These are phyloP conservation scores for Quercus ilex DNA, from an alignment of 306 rosid species.

Conservation along the genomic window DNA sequence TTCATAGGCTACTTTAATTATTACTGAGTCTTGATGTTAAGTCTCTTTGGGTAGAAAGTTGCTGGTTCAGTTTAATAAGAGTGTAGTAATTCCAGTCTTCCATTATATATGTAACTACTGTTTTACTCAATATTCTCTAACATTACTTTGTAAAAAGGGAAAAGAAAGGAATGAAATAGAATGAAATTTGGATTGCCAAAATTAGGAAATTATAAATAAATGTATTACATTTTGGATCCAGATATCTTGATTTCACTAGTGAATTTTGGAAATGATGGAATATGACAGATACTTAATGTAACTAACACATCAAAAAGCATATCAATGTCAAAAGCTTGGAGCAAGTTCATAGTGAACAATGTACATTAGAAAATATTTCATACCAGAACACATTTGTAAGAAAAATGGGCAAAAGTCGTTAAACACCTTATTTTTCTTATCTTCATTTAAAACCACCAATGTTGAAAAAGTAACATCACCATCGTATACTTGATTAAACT, in stretches of 20 bases:
- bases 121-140: background rate
- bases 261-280: background rate
- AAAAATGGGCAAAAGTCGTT: background rate
- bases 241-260: background rate
- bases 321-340: background rate
- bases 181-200: background rate
- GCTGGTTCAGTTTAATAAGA: no score
- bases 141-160: background rate
- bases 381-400: background rate
- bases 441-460: background rate
- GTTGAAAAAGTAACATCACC: conserved; percentile 14
- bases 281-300: background rate
- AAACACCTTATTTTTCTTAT: conserved; percentile 34
- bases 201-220: background rate
- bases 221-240: background rate
- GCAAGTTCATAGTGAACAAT: background rate
- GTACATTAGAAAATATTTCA: background rate
- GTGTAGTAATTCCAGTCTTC: no score
- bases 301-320: background rate
- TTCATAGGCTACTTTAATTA: no score
- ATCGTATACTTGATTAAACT: background rate
- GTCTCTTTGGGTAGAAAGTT: no score
- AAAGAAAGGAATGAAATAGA: background rate
- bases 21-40: no score
- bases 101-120: no score